These are phyloP conservation scores for Musa balbisiana DNA, from an alignment of 202 grass and related monocot genomes.

Conservation along the genomic window DNA sequence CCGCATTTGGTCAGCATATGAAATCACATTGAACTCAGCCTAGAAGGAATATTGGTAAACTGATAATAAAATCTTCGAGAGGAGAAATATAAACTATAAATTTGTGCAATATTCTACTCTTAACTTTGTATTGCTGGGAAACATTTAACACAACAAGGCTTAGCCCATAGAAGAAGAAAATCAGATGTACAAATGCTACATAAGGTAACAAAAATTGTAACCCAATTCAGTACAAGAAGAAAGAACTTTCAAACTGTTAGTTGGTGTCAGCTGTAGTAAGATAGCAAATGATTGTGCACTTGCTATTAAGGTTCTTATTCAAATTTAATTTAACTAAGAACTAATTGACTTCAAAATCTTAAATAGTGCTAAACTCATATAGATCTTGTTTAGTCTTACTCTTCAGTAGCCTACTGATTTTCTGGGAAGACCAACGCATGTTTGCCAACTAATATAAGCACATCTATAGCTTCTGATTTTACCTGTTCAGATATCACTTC, in stretches of 20 bases:
- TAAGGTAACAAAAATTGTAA: background rate
- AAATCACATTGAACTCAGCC: constrained; percentile 88
- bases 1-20: constrained; percentile 86
- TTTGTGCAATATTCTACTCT: background rate
- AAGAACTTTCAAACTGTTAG: background rate
- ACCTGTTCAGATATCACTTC: too few relatives aligned
- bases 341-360: too few relatives aligned
- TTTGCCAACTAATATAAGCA: too few relatives aligned
- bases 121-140: background rate
- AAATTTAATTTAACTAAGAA: too few relatives aligned
- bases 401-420: too few relatives aligned
- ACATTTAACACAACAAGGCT: background rate
- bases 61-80: background rate
- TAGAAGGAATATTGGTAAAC: constrained; percentile 22
- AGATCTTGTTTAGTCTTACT: too few relatives aligned
- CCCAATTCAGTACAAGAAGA: background rate
- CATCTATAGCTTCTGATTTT: too few relatives aligned
- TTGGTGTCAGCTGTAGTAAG: too few relatives aligned
- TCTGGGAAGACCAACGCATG: too few relatives aligned
- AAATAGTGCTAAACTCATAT: too few relatives aligned
- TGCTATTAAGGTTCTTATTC: too few relatives aligned
- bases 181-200: background rate
- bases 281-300: too few relatives aligned
- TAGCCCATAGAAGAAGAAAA: background rate
- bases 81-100: background rate